A percentile compares a stretch with the other conserved stretches of the same genome.
phyloP scores from a whole-genome alignment of 345 rosid species.

The Aquilaria malaccensis region DNA sequence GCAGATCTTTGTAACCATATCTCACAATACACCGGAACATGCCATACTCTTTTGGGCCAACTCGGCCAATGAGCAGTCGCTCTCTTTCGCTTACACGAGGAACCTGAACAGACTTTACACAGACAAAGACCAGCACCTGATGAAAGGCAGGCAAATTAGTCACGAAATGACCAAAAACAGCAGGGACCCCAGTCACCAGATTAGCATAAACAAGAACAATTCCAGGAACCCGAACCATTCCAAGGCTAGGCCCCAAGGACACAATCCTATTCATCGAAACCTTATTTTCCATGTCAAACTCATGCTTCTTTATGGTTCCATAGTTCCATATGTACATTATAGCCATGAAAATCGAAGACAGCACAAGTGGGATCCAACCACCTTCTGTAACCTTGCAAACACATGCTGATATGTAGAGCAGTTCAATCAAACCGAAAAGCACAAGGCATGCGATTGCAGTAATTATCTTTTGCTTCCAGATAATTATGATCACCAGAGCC shows the following conservation, averaged over 20 bases:
- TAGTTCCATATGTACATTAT: constrained; percentile 84
- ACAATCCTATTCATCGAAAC: constrained; percentile 60
- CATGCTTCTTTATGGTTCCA: constrained; percentile 66
- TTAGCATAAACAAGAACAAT: constrained; percentile 72
- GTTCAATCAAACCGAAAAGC: constrained; percentile 58
- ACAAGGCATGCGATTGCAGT: constrained; percentile 39
- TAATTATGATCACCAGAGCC: constrained; percentile 53
- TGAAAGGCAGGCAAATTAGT: constrained; percentile 81
- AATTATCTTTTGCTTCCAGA: constrained; percentile 51
- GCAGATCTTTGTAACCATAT: constrained; percentile 77
- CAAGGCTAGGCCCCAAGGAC: constrained; percentile 68
- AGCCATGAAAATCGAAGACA: constrained; percentile 48
- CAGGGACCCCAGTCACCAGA: constrained; percentile 69
- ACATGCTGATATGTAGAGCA: constrained; percentile 63
- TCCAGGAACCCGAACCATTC: constrained; percentile 82
- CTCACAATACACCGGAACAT: constrained; percentile 85
- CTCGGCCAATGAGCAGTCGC: constrained; percentile 56
- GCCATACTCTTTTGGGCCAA: constrained; percentile 66
- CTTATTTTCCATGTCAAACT: constrained; percentile 75
- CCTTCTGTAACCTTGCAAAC: constrained; percentile 61
- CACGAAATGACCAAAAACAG: constrained; percentile 78
- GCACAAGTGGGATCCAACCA: constrained; percentile 74
- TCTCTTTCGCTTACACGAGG: constrained; percentile 57
- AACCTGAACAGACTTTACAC: constrained; percentile 72
- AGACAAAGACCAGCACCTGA: constrained; percentile 68